Conservation (phyloP, 78 protist species). For the Cavenderia fasciculata region DNA sequence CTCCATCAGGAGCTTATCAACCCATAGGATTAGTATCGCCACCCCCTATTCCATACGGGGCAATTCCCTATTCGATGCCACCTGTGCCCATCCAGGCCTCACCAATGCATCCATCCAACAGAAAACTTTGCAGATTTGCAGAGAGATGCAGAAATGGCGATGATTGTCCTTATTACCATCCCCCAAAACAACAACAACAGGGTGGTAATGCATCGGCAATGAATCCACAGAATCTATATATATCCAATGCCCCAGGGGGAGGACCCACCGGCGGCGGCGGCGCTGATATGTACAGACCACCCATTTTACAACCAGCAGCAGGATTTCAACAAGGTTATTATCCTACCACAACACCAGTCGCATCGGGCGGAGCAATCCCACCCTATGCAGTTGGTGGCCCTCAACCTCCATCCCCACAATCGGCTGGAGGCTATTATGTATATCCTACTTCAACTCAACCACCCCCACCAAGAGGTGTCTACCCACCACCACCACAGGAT, state of each 20-base stretch:
- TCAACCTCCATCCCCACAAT: not conserved
- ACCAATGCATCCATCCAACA: not conserved
- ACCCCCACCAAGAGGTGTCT: not conserved
- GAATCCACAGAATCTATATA: too few species aligned
- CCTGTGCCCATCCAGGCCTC: not conserved
- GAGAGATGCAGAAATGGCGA: conserved; percentile 19
- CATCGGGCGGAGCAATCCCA: not conserved
- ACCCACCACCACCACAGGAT: not conserved
- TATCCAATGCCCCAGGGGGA: too few species aligned
- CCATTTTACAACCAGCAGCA: not conserved
- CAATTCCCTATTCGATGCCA: not conserved
- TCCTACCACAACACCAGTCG: conserved; percentile 4
- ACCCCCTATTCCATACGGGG: not conserved
- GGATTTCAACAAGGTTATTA: conserved; percentile 1
- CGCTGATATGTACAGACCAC: not conserved
- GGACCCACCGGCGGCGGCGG: not conserved
- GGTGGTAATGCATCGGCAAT: not conserved
- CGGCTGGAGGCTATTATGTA: not conserved
- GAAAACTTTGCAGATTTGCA: conserved; percentile 4
- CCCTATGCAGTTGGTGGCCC: not conserved
- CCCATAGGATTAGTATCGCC: conserved; percentile 8
- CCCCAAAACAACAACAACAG: not conserved
- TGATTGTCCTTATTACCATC: conserved; percentile 16
- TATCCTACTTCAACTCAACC: not conserved
- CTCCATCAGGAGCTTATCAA: not conserved